Evolutionary conservation across 2,329 filamentous ascomycete species (phyloP).

Genomic region (Mycosphaerella arachidis): DNA sequence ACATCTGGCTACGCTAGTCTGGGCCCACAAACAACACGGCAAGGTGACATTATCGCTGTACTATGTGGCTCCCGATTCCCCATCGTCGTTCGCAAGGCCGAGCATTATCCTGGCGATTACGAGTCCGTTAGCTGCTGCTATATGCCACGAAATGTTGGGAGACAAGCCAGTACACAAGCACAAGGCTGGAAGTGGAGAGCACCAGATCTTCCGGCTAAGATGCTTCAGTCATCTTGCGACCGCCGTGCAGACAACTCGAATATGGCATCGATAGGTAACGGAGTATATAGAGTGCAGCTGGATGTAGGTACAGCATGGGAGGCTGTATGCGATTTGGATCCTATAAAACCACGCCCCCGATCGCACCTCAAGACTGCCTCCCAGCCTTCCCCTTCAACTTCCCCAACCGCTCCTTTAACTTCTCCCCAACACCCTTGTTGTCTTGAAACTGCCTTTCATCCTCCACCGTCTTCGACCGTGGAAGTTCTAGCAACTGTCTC

Average conservation of each 20-base stretch:
- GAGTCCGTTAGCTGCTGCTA: not conserved
- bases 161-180: conserved; percentile 1
- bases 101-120: not conserved
- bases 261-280: too few species aligned
- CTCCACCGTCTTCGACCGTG: not conserved
- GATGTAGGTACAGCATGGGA: too few species aligned
- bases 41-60: not conserved
- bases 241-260: too few species aligned
- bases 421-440: not conserved
- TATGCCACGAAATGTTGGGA: not conserved
- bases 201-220: not conserved
- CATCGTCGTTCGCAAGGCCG: not conserved
- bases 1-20: not conserved
- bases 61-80: not conserved
- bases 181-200: not conserved
- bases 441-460: not conserved
- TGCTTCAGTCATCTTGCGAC: too few species aligned
- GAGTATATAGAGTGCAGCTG: too few species aligned
- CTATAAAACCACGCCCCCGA: too few species aligned
- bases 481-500: not conserved
- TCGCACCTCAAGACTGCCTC: not conserved
- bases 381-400: not conserved
- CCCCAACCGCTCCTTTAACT: not conserved
- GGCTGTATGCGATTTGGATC: too few species aligned
- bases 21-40: not conserved